A percentile compares a stretch with the other conserved stretches of the same genome.
Evolutionary conservation across 768 basidiomycete genomes (phyloP).

Genomic region (Auricularia cornea): DNA sequence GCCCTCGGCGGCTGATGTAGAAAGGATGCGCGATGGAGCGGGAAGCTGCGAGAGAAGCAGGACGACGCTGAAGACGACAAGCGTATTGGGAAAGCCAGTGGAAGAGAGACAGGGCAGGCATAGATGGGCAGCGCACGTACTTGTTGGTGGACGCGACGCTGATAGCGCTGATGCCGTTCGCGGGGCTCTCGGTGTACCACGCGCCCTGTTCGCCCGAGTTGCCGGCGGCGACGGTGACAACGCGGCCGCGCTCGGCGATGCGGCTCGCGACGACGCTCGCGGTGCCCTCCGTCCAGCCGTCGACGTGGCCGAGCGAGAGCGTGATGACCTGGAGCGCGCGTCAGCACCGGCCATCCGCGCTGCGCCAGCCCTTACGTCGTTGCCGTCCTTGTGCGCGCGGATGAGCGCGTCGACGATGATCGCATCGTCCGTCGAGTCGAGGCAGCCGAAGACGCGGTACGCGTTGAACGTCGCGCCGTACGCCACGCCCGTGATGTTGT

Average conservation of each 20-base stretch:
- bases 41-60: too few species aligned
- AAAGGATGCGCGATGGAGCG: too few species aligned
- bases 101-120: too few species aligned
- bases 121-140: background rate
- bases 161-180: background rate
- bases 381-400: constrained; percentile 15
- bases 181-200: constrained; percentile 1
- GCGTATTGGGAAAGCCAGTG: too few species aligned
- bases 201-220: background rate
- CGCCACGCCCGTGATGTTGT: constrained; percentile 30
- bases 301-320: constrained; percentile 23
- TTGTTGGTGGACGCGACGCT: constrained; percentile 3
- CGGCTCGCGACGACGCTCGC: constrained; percentile 2
- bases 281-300: constrained; percentile 8
- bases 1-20: too few species aligned
- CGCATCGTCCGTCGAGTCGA: constrained; percentile 17
- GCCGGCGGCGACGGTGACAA: constrained; percentile 2
- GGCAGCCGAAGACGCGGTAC: constrained; percentile 15
- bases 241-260: constrained; percentile 4
- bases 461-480: constrained; percentile 23
- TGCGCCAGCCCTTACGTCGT: constrained; percentile 14
- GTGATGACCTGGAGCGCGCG: constrained; percentile 18
- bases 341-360: too few species aligned
- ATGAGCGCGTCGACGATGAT: constrained; percentile 6
- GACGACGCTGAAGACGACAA: too few species aligned